These are phyloP conservation scores for Suhomyces bokatorum DNA, from an alignment of 1,139 yeast species.

Conservation along the genomic window DNA sequence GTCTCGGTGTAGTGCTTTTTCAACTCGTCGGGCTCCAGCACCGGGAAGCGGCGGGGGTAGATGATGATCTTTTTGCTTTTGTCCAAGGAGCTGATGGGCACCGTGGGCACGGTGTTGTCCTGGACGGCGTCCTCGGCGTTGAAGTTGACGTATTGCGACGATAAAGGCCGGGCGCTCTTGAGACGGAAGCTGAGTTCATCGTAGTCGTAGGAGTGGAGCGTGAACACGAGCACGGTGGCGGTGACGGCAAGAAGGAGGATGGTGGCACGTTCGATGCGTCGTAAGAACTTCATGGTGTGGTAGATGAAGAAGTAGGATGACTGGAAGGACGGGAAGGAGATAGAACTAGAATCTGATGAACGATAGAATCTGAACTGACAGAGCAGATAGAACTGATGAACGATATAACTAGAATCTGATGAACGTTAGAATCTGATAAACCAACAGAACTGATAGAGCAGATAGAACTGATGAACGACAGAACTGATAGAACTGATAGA, in stretches of 20 bases:
- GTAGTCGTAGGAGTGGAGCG: conserved; percentile 6
- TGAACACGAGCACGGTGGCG: not conserved
- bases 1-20: conserved; percentile 4
- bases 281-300: conserved; percentile 5
- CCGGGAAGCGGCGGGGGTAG: conserved; percentile 5
- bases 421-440: too few relatives aligned
- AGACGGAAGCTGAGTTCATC: conserved; percentile 2
- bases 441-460: too few relatives aligned
- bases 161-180: too few relatives aligned
- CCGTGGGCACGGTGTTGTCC: conserved; percentile 1
- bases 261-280: conserved; percentile 6
- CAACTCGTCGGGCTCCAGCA: conserved; percentile 1
- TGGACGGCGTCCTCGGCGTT: conserved; percentile 4
- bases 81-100: conserved; percentile 3
- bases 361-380: too few relatives aligned
- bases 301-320: too few relatives aligned
- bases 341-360: too few relatives aligned
- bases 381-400: too few relatives aligned
- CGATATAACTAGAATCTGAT: too few relatives aligned
- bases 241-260: not conserved
- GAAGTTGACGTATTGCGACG: conserved; percentile 1
- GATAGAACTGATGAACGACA: too few relatives aligned
- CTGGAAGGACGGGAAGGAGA: too few relatives aligned
- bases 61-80: conserved; percentile 8
- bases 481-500: too few relatives aligned